These are phyloP conservation scores for Paraconiothyrium brasiliense DNA, from an alignment of 2,329 filamentous ascomycete genomes.

Conservation along the genomic window DNA sequence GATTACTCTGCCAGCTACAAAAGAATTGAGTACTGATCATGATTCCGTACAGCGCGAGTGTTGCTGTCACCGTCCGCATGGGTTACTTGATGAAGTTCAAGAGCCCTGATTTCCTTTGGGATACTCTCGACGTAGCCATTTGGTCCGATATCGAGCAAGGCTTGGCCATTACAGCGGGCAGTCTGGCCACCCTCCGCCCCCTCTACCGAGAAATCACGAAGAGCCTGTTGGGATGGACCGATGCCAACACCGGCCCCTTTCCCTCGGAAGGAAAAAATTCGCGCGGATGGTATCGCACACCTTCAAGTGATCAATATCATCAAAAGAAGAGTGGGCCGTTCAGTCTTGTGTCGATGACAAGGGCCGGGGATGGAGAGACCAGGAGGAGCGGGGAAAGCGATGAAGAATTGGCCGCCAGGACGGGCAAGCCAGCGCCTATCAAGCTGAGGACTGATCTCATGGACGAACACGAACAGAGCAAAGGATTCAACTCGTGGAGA, in stretches of 20 bases:
- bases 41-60: constrained; percentile 36
- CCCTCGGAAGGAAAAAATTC: constrained; percentile 20
- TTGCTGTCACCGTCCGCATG: constrained; percentile 47
- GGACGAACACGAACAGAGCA: constrained; percentile 27
- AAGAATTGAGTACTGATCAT: constrained; percentile 7
- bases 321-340: constrained; percentile 32
- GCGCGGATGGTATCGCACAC: constrained; percentile 22
- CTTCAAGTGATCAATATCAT: constrained; percentile 28
- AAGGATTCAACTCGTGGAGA: constrained; percentile 39
- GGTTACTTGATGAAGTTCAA: constrained; percentile 48
- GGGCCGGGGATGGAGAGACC: constrained; percentile 27
- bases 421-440: constrained; percentile 36
- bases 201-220: constrained; percentile 41
- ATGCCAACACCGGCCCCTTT: constrained; percentile 24
- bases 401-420: constrained; percentile 31
- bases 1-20: no score
- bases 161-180: constrained; percentile 48
- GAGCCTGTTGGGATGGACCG: constrained; percentile 31
- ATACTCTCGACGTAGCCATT: constrained; percentile 49
- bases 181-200: constrained; percentile 48
- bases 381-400: constrained; percentile 26
- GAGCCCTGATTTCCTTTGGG: constrained; percentile 46
- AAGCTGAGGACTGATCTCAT: constrained; percentile 40
- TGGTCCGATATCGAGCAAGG: constrained; percentile 51
- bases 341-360: constrained; percentile 35